These are phyloP conservation scores for Piloderma croceum DNA, from an alignment of 768 basidiomycete genomes.

Conservation along the genomic window DNA sequence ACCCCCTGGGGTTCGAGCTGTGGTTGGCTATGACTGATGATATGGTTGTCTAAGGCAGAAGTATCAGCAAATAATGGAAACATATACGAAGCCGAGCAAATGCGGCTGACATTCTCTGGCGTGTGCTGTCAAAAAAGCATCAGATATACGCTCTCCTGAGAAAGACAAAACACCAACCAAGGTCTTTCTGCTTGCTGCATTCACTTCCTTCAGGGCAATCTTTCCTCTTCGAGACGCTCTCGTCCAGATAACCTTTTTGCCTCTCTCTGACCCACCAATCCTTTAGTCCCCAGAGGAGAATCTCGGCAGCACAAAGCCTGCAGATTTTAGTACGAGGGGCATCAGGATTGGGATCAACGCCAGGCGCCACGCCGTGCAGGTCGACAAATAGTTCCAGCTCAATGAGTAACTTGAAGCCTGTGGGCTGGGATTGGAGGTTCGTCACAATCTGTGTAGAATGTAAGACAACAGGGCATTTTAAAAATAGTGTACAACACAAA, in stretches of 20 bases:
- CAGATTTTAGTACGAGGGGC: constrained; percentile 61
- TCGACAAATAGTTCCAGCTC: constrained; percentile 70
- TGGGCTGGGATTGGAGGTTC: constrained; percentile 54
- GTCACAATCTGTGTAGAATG: constrained; percentile 47
- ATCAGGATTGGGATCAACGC: constrained; percentile 49
- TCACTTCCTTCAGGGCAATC: constrained; percentile 62
- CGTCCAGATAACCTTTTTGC: constrained; percentile 59
- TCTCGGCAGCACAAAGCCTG: constrained; percentile 67
- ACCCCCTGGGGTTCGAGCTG: no score
- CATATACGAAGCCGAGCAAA: constrained; percentile 2
- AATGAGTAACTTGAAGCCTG: constrained; percentile 59
- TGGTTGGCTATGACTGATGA: constrained; percentile 23
- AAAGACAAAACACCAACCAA: constrained; percentile 39
- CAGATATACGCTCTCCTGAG: constrained; percentile 6
- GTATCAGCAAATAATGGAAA: constrained; percentile 9
- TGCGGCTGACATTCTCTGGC: constrained; percentile 64
- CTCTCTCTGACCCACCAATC: constrained; percentile 85
- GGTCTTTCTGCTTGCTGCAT: constrained; percentile 61
- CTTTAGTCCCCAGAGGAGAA: constrained; percentile 67
- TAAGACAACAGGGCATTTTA: constrained; percentile 1
- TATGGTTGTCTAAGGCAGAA: constrained; percentile 32
- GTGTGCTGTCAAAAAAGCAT: constrained; percentile 42
- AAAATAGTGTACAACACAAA: no score
- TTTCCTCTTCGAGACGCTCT: constrained; percentile 47
- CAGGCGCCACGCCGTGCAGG: constrained; percentile 52